A percentile compares a stretch with the other conserved stretches of the same genome.
Evolutionary conservation across 305 asterid species (phyloP).

Genomic region (Ilex paraguariensis): DNA sequence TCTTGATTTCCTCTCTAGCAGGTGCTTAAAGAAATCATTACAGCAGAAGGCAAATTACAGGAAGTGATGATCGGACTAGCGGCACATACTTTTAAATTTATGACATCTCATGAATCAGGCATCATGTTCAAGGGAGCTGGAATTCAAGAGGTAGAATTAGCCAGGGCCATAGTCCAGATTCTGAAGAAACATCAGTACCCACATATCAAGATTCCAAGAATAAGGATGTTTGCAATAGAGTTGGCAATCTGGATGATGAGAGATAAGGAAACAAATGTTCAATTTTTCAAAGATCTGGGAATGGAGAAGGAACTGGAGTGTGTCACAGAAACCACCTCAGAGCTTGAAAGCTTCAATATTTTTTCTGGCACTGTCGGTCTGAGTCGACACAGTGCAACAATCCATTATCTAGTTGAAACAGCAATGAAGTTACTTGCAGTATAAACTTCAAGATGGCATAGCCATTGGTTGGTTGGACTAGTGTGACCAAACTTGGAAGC

Average conservation of each 20-base stretch:
- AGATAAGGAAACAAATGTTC: slow-evolving; percentile 29
- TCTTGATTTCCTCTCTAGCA: slow-evolving; percentile 19
- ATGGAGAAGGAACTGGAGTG: slow-evolving; percentile 57
- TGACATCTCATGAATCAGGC: slow-evolving; percentile 45
- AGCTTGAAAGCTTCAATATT: slow-evolving; percentile 83
- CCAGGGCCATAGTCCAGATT: slow-evolving; percentile 38
- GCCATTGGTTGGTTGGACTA: too few relatives aligned
- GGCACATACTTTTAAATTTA: slow-evolving; percentile 50
- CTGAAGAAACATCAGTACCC: slow-evolving; percentile 51
- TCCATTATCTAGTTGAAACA: slow-evolving; percentile 59
- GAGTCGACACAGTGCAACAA: slow-evolving; percentile 48
- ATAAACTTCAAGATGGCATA: neutral
- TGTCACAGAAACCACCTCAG: slow-evolving; percentile 70
- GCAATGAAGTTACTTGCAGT: slow-evolving; percentile 52
- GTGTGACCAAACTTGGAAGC: too few relatives aligned
- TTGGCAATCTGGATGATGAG: slow-evolving; percentile 91
- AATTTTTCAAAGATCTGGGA: slow-evolving; percentile 42
- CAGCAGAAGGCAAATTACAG: slow-evolving; percentile 65
- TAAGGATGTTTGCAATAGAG: slow-evolving; percentile 73
- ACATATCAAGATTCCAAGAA: slow-evolving; percentile 67
- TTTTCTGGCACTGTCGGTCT: slow-evolving; percentile 85
- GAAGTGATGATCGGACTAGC: slow-evolving; percentile 93
- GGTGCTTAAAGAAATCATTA: slow-evolving; percentile 80
- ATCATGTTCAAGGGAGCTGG: slow-evolving; percentile 34
- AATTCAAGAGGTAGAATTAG: slow-evolving; percentile 48